Percentiles rank a stretch among this genome's conserved stretches.
phyloP scores from a whole-genome alignment of 1,284 basidiomycete species.

The Singerocomus inundabilis region DNA sequence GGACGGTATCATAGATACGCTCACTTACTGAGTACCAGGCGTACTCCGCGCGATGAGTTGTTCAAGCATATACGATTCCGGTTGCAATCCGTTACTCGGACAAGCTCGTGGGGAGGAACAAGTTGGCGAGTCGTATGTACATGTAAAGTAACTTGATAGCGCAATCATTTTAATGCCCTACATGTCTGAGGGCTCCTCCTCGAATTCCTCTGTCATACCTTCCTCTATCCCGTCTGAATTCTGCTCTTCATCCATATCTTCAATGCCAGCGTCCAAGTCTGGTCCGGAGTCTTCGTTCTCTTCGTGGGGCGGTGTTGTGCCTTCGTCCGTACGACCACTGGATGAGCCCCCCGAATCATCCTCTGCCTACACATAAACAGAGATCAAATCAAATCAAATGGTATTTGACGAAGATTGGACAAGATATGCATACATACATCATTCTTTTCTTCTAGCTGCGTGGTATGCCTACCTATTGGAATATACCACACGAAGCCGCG shows the following conservation, averaged over 20 bases:
- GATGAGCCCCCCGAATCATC: slow-evolving; percentile 40
- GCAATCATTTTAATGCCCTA: slow-evolving; percentile 5
- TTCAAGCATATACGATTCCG: not conserved
- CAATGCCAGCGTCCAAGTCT: slow-evolving; percentile 71
- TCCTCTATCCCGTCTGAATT: slow-evolving; percentile 31
- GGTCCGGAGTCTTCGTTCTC: slow-evolving; percentile 54
- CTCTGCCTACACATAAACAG: slow-evolving; percentile 38
- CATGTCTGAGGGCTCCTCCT: slow-evolving; percentile 29
- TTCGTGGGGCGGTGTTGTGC: slow-evolving; percentile 48
- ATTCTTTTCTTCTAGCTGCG: slow-evolving; percentile 79
- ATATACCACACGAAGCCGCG: slow-evolving; percentile 68
- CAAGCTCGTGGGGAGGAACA: not conserved
- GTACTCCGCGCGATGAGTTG: not conserved
- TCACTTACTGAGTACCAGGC: slow-evolving; percentile 59
- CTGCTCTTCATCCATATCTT: slow-evolving; percentile 64
- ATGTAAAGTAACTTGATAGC: not conserved
- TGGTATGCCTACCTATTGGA: slow-evolving; percentile 69
- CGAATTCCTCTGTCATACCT: slow-evolving; percentile 29
- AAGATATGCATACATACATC: slow-evolving; percentile 51
- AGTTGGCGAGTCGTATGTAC: not conserved
- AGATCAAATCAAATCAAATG: not conserved
- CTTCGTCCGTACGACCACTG: slow-evolving; percentile 38
- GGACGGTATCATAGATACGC: slow-evolving; percentile 82
- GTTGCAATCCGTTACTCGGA: not conserved
- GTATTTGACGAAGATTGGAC: not conserved